Evolutionary conservation across 345 rosid genomes (phyloP), one percentile per base, ranked within the genome.

Genomic region (Trapa incisa): DNA sequence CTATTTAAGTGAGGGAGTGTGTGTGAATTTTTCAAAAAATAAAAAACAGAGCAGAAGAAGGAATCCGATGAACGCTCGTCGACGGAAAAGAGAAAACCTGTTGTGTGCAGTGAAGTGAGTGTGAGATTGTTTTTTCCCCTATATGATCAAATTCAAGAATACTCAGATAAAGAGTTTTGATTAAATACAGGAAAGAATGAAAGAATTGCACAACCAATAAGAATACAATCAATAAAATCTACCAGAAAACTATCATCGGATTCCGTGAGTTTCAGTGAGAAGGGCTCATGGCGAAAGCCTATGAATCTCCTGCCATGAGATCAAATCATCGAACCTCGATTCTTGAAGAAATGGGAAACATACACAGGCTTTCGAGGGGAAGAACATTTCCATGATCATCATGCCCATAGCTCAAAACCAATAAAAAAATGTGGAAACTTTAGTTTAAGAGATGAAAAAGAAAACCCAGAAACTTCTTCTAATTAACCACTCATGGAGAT

Each of bases 241-340:
- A 86, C 71, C 80, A 82, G 68, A 76, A 84, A 87, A 80, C 78
- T 84, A 79, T 87, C 94, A 93, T 90, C 96, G 97, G 98, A 90
- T 90, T 87, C 98, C 97, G 74, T 63, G 76, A 72, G 72, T 67
- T 73, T 77, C 76, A 71, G 70, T 37, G 37, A 47, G 67, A 79
- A 45, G 48, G 48, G 76, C 65, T 82, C 89, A 87, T 83, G 68
- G 80, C 52, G 69, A 77, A 71, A 74, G 71, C 72, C 68, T 63
- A 41, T 65, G 71, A 72, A 37, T 74, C 75, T 76, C 73, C 77
- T 70, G 48, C 48, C 48, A 45, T 45, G 48, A 45, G 48, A 45
- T 45, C 12, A 45, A 3, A 45, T 64, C 47, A 36, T 38, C 45
- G 13, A 33, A 48, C 14, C 43, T 15, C n/a, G 16, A 60, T 15